Base-by-base conservation (phyloP, 768 basidiomycete species). In the Mycena rebaudengoi region DNA sequence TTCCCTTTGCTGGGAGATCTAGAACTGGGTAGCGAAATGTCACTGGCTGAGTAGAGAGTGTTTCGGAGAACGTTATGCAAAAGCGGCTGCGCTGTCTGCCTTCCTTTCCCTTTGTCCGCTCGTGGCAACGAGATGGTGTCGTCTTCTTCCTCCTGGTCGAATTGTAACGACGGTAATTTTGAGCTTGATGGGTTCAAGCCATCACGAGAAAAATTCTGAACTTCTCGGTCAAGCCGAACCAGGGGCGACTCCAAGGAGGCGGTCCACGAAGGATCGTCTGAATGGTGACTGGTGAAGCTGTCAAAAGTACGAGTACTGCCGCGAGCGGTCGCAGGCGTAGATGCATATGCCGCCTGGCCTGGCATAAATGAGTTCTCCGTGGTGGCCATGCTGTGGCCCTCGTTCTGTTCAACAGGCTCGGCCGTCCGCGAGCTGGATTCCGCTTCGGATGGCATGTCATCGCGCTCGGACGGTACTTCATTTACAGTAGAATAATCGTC, bases 331-430 rank as follows among this genome's bases (percentile, higher is more conserved):
- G 91, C 89, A 18, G 94, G 94, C 1, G 94, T 95, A 3, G 93
- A 95, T 1, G 92, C 91, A 56, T 90, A 81, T 0, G 91, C 91
- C 8, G 83, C 91, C 51, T 89, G 86, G 4, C 83, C 82, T 14
- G 91, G 91, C 74, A 89, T 81, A 74, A 95, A 96, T 4, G 92
- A 94, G 57, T 79, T 84, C 63, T 94, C 91, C 30, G 84, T 87
- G 35, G 83, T 80, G 7, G 84, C 82, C 13, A 82, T 75, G 65
- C 85, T 86, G 4, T 83, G 78, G 43, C 79, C 80, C 43, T 70
- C 74, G 41, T 66, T 70, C 61, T 56, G 74, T 30, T 52, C 68
- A 33, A 72, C 63, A 37, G 60, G 55, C 18, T 77, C 75, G 48
- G 55, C 67, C 18, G 52, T 56, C 26, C 55, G 26, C 12, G 37